Evolutionary conservation across 306 rosid genomes (phyloP).

Genomic region (Pyrus betulifolia): DNA sequence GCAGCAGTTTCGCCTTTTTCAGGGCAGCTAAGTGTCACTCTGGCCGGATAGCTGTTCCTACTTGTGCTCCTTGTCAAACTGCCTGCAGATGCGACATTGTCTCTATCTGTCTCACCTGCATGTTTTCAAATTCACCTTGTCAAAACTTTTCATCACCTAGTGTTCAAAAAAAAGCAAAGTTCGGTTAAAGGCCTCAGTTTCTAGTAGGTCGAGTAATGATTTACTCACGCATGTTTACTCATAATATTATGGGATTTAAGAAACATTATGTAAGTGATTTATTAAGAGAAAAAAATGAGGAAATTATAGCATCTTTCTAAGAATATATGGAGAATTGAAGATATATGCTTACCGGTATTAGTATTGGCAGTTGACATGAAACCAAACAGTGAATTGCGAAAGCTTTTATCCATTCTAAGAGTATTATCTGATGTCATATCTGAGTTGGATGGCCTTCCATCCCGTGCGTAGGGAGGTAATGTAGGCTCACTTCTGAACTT

Average conservation of each 20-base stretch:
- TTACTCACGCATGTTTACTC: background rate
- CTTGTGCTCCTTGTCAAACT: background rate
- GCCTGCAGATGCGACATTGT: background rate
- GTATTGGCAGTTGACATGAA: constrained; percentile 38
- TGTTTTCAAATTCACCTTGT: background rate
- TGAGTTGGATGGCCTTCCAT: constrained; percentile 5
- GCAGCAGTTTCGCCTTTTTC: constrained; percentile 33
- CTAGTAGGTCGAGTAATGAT: background rate
- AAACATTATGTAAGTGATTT: background rate
- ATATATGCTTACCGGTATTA: constrained; percentile 26
- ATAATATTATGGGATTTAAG: background rate
- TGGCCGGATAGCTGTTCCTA: constrained; percentile 14
- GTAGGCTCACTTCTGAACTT: constrained; percentile 38
- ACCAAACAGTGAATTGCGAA: constrained; percentile 56
- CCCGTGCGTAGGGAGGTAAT: constrained; percentile 10
- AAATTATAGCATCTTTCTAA: background rate
- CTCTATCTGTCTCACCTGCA: constrained; percentile 29
- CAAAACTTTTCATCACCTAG: background rate
- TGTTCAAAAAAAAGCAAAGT: background rate
- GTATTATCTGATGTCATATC: background rate
- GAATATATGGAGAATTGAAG: background rate
- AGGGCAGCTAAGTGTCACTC: constrained; percentile 51
- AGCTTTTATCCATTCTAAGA: constrained; percentile 27
- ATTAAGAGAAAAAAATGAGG: background rate
- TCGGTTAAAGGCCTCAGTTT: background rate